Percentiles rank a stretch among this genome's conserved stretches.
phyloP scores from a whole-genome alignment of 805 yeast species.

The Candida easanensis region DNA sequence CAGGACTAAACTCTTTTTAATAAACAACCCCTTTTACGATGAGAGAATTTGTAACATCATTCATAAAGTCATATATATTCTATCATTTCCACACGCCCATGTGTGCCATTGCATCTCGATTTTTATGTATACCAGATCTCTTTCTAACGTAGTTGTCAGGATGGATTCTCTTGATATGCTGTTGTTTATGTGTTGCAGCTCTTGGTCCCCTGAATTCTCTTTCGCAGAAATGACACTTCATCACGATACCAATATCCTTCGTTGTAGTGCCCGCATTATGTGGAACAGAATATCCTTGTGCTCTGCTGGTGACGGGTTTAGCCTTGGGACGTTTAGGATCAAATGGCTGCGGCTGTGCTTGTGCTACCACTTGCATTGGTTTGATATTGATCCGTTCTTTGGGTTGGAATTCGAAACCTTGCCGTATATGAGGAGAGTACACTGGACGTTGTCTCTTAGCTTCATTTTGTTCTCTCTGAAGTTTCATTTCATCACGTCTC shows the following conservation, averaged over 20 bases:
- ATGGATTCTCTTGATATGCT: conserved; percentile 44
- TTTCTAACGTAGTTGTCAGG: conserved; percentile 44
- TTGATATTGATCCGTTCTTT: background rate
- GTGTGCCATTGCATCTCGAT: background rate
- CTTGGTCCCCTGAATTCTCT: conserved; percentile 45
- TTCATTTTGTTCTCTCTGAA: background rate
- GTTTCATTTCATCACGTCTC: conserved; percentile 12
- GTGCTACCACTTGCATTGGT: background rate
- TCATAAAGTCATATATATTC: background rate
- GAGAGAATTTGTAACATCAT: no score
- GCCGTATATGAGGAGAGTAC: no score
- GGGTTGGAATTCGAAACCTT: background rate
- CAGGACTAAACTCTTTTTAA: conserved; percentile 73
- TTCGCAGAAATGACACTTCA: conserved; percentile 41
- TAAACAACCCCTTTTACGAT: no score
- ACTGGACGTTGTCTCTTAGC: background rate
- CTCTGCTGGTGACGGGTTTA: background rate
- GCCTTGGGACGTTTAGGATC: background rate
- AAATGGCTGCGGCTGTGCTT: background rate
- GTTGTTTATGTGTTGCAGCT: conserved; percentile 46
- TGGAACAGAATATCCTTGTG: conserved; percentile 4
- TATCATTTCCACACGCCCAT: background rate
- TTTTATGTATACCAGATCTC: conserved; percentile 39
- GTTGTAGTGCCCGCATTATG: conserved; percentile 23
- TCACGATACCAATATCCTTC: conserved; percentile 25